Base-by-base conservation (phyloP, 2,329 filamentous ascomycete species). In the Hymenotorrendiella dingleyae region DNA sequence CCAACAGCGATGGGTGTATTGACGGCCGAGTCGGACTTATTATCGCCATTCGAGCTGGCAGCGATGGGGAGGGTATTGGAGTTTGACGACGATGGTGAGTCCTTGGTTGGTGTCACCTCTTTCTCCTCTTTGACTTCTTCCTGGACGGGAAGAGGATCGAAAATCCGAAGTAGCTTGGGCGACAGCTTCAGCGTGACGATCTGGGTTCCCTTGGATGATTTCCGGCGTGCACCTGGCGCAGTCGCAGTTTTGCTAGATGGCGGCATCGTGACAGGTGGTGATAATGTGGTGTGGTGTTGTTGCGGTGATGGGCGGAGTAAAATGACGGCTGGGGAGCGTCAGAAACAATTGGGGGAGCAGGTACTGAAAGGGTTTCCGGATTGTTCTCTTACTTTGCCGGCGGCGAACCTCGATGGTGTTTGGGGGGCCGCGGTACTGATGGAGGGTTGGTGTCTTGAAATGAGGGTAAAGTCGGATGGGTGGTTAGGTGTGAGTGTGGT, bases 1-100 rank as follows among this genome's bases (percentile, higher is more conserved):
- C 71, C 73, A 35, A 67, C 72, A 29, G 72, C 64, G 17, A 68
- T 72, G 11, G 78, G 78, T 12, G 79, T 83, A 30, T 74, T 73
- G 16, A 75, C 71, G 51, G 71, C 76, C 19, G 79, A 81, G 54
- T 80, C 75, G 49, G 74, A 72, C 43, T 71, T 73, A 29, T 72
- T 74, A 49, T 80, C 78, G 43, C 68, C 70, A 54, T 70, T 73
- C 22, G 71, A 68, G 38, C 52, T 57, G 24, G 55, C 39, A 35
- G 55, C 51, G 47, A 65, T 64, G 55, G 29, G 66, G 60, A 42
- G 63, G 60, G 63, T 43, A 64, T 60, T 33, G 23, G 53, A 49
- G 14, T 43, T 45, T 17, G 65, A 36, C 17, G 66, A 66, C 2
- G 73, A 68, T 26, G 75, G 48, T 32, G 41, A 55, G 30, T 57